A percentile compares a stretch with the other conserved stretches of the same genome.
Conservation (phyloP, 257 asterid genomes). For the Echium plantagineum region DNA sequence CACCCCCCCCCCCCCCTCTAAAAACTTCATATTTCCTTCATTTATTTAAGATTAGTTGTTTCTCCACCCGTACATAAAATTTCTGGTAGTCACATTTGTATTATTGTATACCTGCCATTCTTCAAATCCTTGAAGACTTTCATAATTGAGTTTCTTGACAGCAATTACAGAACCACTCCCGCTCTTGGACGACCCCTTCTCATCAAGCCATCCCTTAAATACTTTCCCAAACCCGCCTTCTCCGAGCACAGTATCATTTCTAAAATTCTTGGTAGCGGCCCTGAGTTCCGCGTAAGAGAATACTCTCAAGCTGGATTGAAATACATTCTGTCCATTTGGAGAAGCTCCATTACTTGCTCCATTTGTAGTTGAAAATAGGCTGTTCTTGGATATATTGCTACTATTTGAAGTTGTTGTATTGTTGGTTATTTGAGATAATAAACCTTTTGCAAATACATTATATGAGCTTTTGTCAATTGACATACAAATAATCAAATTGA, state of each 20-base stretch:
- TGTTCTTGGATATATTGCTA: constrained; percentile 19
- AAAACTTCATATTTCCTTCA: too few species aligned
- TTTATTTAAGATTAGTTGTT: too few species aligned
- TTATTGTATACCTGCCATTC: constrained; percentile 86
- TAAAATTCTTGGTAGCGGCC: constrained; percentile 64
- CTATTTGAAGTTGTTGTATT: constrained; percentile 12
- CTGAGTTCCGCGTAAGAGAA: constrained; percentile 53
- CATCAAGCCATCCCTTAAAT: constrained; percentile 84
- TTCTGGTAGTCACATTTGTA: too few species aligned
- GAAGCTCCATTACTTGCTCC: constrained; percentile 7
- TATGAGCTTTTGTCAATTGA: too few species aligned
- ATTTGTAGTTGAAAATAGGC: constrained; percentile 17
- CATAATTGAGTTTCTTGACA: constrained; percentile 61
- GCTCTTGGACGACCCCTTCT: constrained; percentile 26
- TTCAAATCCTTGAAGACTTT: constrained; percentile 55
- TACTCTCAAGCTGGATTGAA: constrained; percentile 43
- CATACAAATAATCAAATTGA: too few species aligned
- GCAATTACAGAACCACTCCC: constrained; percentile 47
- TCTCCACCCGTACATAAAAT: too few species aligned
- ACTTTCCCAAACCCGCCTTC: constrained; percentile 93
- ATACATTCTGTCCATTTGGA: constrained; percentile 31
- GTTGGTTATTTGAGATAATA: constrained; percentile 19
- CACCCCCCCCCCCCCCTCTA: too few species aligned
- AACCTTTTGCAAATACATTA: too few species aligned
- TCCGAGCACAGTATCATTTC: constrained; percentile 56